Evolutionary conservation across 495 filamentous ascomycete species (phyloP), one percentile per base, ranked within the genome.

Genomic region (Xylaria telfairii): DNA sequence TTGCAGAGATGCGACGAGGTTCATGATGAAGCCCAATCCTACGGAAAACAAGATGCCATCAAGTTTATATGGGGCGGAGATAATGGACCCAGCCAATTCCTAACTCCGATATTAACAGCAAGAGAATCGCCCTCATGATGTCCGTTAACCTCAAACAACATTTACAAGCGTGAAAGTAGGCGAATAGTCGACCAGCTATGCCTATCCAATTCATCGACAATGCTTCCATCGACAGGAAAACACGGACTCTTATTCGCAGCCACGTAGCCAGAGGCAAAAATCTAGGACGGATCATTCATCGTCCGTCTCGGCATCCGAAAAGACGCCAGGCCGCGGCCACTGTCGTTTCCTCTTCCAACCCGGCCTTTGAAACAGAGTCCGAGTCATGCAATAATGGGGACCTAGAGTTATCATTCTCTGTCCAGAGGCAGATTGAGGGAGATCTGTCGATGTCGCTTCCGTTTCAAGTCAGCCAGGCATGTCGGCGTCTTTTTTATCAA

Each of bases 191-290:
- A 51, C 44, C 17, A 17, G 30, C 7, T n/a, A 67, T 67, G 65
- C 21, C 49, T 67, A 41, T 76, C 39, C 59, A 68, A 59, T 76
- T 76, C 47, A 63, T 76, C 32, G 67, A 76, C 37, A 71, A 65
- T 60, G 17, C 69, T 32, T 47, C 69, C 4, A 76, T 71, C 32
- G 69, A 76, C 32, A 44, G 56, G 44, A 54, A 44, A 30, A 73
- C 72, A 21, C 49, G 74, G 15, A 74, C 62, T 51, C 51, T 57
- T 13, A 73, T 73, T 44, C 74, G 72, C 19, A 76, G 74, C 26
- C 74, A 76, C 44, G 74, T 62, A 44, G 69, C 69, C 5, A 76
- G 61, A 47, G 74, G 74, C 37, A 74, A 70, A 37, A 76, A 76
- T 64, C 59, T 67, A 1, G 74, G 74, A 26, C 73, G 68, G 19